Evolutionary conservation across 2,329 filamentous ascomycete genomes (phyloP), one percentile per base, ranked within the genome.

Genomic region (Aaosphaeria arxii): DNA sequence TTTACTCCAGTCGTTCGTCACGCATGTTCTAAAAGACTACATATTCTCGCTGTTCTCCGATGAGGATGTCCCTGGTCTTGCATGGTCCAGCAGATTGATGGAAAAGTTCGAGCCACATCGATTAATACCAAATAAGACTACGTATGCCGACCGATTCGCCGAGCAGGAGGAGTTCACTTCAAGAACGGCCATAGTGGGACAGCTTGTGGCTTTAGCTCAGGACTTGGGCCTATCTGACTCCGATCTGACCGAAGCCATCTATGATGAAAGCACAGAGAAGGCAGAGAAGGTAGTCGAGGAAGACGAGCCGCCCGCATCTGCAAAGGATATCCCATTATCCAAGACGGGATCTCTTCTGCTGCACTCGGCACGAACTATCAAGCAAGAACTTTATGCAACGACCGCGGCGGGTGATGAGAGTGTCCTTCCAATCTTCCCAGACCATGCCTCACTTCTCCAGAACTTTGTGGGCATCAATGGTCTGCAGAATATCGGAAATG

Each of bases 1-100:
- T 48, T 73, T 92, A 11, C 71, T 92, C 28, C 85, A 89, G 61
- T 84, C 85, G 1, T 91, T 94, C 66, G 77, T 89, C n/a, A 89
- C 87, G 0, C 87, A 88, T 62, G 73, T 91, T 13, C 71, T 91
- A 7, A 88, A 91, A 63, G 81, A 86, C 41, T 92, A 89, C 56
- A 78, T 89, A 51, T 83, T 81, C n/a, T 72, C 72, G 5, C 55
- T 79, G 13, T 62, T 63, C 4, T 66, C 71, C 4, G 60, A 65
- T 5, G 73, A 75, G 24, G 75, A 77, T 57, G 70, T 76, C 5
- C 74, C 76, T 1, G 77, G 76, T 5, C 61, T 79, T 42, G 72
- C 74, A 2, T 79, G 77, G 76, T 71, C 72, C 5, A 77, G 69
- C 53, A 68, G 88, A 44, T 67, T 91, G 47, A 76, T 88, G 52